Evolutionary conservation across 495 filamentous ascomycete genomes (phyloP).

Genomic region (Halenospora varia): DNA sequence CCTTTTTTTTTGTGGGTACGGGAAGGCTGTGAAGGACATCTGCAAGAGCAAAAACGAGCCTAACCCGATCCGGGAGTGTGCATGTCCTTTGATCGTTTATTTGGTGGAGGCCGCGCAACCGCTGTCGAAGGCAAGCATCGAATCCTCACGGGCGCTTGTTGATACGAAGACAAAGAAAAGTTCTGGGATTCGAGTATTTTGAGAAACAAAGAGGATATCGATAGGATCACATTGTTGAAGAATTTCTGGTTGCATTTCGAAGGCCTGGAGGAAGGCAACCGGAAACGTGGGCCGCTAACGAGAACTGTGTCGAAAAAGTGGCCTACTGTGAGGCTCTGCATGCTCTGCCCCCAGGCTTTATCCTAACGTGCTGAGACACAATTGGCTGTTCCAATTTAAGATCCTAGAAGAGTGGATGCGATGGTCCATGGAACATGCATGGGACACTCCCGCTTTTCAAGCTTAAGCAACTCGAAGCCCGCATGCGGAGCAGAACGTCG

Average conservation of each 20-base stretch:
- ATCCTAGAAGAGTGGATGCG: neutral
- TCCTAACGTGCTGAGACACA: neutral
- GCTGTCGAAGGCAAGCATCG: too few relatives aligned
- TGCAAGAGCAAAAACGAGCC: too few relatives aligned
- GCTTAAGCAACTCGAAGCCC: neutral
- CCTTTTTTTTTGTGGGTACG: neutral
- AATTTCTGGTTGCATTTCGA: neutral
- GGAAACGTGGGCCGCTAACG: too few relatives aligned
- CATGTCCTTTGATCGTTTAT: too few relatives aligned
- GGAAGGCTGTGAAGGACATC: too few relatives aligned
- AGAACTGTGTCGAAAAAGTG: too few relatives aligned
- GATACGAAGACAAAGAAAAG: too few relatives aligned
- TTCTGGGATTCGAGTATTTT: neutral
- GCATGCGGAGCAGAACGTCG: neutral
- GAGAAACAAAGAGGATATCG: neutral
- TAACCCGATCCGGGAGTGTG: too few relatives aligned
- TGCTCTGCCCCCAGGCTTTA: neutral
- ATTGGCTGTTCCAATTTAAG: neutral
- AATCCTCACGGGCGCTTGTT: too few relatives aligned
- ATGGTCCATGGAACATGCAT: neutral
- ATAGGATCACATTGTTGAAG: neutral
- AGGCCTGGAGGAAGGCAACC: neutral
- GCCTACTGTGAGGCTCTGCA: too few relatives aligned
- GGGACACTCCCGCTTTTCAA: neutral
- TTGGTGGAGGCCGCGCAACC: neutral